Evolutionary conservation across 2,329 filamentous ascomycete species (phyloP).

Genomic region (Colletotrichum horii): DNA sequence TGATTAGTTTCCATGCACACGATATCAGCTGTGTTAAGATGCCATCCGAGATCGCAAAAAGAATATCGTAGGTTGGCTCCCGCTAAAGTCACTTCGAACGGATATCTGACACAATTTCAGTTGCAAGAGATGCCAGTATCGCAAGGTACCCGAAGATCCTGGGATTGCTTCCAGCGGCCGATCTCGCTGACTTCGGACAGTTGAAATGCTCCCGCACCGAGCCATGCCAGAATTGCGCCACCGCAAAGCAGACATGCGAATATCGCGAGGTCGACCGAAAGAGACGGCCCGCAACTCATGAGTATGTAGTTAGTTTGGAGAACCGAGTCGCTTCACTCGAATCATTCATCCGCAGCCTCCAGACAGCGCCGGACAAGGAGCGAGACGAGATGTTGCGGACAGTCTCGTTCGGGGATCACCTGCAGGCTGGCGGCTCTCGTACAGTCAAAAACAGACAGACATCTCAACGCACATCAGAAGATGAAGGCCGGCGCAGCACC

Average conservation of each 20-base stretch:
- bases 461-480: neutral
- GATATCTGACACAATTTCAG: neutral
- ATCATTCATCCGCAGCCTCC: conserved; percentile 7
- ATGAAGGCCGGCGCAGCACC: neutral
- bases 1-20: neutral
- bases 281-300: conserved; percentile 18
- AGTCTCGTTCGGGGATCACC: neutral
- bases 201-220: conserved; percentile 21
- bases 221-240: conserved; percentile 19
- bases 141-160: neutral
- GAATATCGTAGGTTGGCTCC: neutral
- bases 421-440: neutral
- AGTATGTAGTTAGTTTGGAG: conserved; percentile 19
- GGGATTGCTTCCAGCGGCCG: neutral
- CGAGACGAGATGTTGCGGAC: conserved; percentile 18
- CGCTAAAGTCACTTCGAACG: accelerated
- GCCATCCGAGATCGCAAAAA: neutral
- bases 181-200: neutral
- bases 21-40: neutral
- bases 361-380: neutral
- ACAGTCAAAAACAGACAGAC: accelerated
- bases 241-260: conserved; percentile 9
- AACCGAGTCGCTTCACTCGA: conserved; percentile 22
- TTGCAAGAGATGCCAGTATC: neutral
- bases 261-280: conserved; percentile 19